Conservation (phyloP, 768 basidiomycete genomes). For the Psilocybe subaeruginosa region DNA sequence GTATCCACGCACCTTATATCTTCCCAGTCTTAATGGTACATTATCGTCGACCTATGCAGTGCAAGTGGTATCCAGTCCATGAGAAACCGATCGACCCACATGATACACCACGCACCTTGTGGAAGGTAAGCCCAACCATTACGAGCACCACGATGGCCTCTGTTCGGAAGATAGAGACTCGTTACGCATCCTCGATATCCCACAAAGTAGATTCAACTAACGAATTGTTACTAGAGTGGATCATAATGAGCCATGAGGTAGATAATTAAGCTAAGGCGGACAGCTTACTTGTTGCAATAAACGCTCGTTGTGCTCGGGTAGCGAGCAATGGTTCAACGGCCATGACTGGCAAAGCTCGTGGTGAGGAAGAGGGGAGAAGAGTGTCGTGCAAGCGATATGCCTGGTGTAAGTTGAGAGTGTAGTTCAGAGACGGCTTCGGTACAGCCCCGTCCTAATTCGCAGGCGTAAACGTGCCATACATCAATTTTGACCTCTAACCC, state of each 20-base stretch:
- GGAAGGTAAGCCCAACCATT: constrained; percentile 76
- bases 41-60: constrained; percentile 50
- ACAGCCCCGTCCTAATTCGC: constrained; percentile 4
- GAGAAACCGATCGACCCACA: neutral
- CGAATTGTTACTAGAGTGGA: constrained; percentile 53
- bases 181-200: neutral
- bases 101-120: constrained; percentile 46
- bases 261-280: constrained; percentile 2
- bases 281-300: constrained; percentile 69
- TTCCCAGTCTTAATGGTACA: constrained; percentile 40
- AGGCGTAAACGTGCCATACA: neutral
- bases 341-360: constrained; percentile 42
- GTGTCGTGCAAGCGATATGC: constrained; percentile 11
- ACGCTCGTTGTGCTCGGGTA: constrained; percentile 72
- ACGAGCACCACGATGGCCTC: constrained; percentile 77
- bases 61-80: constrained; percentile 3
- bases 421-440: neutral
- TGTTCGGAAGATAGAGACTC: constrained; percentile 29
- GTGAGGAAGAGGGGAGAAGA: constrained; percentile 10
- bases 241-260: constrained; percentile 8
- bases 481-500: constrained; percentile 4
- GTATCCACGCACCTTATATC: constrained; percentile 53
- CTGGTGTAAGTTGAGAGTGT: neutral
- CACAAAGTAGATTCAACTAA: constrained; percentile 38
- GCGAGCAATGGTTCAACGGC: constrained; percentile 72